These are phyloP conservation scores for Vanderwaltozyma tropicalis DNA, from an alignment of 805 yeast species.

Conservation along the genomic window DNA sequence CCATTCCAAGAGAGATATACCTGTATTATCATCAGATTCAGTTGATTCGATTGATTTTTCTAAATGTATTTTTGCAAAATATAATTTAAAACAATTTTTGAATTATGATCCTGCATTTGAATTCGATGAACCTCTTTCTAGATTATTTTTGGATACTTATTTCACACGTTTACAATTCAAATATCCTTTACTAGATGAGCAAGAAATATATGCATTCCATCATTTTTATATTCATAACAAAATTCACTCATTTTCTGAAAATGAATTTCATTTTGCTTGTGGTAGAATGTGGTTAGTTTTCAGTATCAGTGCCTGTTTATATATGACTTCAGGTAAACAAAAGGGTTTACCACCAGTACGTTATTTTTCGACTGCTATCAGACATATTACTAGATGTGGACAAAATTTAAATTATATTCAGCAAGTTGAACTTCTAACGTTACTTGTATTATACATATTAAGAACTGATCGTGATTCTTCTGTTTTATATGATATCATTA, in stretches of 20 bases:
- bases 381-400: conserved; percentile 42
- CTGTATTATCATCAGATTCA: conserved; percentile 17
- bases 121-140: conserved; percentile 39
- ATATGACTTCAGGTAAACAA: conserved; percentile 46
- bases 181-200: conserved; percentile 46
- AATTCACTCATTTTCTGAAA: conserved; percentile 28
- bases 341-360: conserved; percentile 44
- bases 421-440: conserved; percentile 42
- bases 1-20: conserved; percentile 3
- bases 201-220: conserved; percentile 41
- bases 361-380: conserved; percentile 49
- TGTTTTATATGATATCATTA: conserved; percentile 41
- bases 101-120: conserved; percentile 42
- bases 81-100: conserved; percentile 36
- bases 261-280: conserved; percentile 40
- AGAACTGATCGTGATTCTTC: conserved; percentile 53
- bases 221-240: conserved; percentile 37
- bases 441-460: conserved; percentile 44
- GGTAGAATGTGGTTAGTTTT: conserved; percentile 48
- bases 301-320: conserved; percentile 41
- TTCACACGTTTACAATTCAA: conserved; percentile 47
- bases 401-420: conserved; percentile 33
- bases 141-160: conserved; percentile 42
- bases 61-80: conserved; percentile 36
- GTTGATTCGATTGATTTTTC: conserved; percentile 33